Conservation (phyloP, 495 filamentous ascomycete genomes). For the Lepidopterella palustris region DNA sequence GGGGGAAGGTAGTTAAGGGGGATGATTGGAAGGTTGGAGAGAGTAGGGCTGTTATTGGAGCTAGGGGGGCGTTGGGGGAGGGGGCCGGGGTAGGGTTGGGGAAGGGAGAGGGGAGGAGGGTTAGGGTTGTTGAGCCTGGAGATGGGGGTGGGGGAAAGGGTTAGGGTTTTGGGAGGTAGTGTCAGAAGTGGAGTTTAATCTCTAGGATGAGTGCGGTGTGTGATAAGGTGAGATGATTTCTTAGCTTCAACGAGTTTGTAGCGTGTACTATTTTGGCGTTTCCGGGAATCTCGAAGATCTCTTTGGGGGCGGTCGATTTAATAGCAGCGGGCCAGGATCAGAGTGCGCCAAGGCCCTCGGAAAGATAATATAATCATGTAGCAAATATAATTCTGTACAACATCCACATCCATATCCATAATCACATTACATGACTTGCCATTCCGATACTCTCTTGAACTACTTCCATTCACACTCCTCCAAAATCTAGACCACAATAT, state of each 20-base stretch:
- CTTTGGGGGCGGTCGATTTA: too few relatives aligned
- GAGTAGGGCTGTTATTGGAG: constrained; percentile 26
- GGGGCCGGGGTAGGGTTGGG: neutral
- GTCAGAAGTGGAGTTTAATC: neutral
- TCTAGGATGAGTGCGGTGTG: neutral
- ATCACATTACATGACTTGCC: too few relatives aligned
- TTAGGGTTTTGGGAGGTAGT: constrained; percentile 1
- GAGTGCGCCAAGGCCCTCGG: too few relatives aligned
- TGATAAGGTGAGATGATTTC: neutral
- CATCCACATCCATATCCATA: too few relatives aligned
- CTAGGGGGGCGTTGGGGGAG: constrained; percentile 13
- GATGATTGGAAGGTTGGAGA: constrained; percentile 28
- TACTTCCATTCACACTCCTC: neutral
- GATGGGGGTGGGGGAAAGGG: neutral
- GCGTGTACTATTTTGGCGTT: too few relatives aligned
- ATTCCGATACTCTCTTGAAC: too few relatives aligned
- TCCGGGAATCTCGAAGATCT: too few relatives aligned
- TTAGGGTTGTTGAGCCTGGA: constrained; percentile 23
- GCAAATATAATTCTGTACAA: too few relatives aligned
- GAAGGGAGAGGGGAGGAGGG: constrained; percentile 13
- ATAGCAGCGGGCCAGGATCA: too few relatives aligned
- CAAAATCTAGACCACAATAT: constrained; percentile 3
- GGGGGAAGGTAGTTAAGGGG: constrained; percentile 14
- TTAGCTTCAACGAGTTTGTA: too few relatives aligned
- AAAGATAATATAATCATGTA: too few relatives aligned